These are phyloP conservation scores for Echinochloa phyllopogon DNA, from an alignment of 176 grass and related monocot species.

Conservation along the genomic window DNA sequence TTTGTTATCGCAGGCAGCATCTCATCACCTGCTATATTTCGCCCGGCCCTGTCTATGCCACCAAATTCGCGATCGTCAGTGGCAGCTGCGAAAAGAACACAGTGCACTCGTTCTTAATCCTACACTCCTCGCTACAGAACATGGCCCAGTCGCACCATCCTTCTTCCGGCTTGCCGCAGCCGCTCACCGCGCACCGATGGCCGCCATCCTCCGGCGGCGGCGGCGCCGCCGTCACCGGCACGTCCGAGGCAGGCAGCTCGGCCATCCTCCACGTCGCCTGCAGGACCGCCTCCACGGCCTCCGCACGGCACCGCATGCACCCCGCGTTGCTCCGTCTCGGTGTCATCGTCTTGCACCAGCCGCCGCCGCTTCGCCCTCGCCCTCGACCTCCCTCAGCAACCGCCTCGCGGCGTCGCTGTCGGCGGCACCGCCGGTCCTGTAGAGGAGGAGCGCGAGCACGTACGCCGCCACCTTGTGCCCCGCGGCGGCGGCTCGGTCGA, in stretches of 20 bases:
- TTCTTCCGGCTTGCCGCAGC: background rate
- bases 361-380: background rate
- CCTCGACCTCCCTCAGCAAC: slow-evolving; percentile 19
- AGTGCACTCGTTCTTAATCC: slow-evolving; percentile 11
- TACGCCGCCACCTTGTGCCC: slow-evolving; percentile 30
- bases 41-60: background rate
- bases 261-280: slow-evolving; percentile 18
- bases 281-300: background rate
- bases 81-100: background rate
- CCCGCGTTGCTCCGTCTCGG: background rate
- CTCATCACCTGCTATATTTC: too few species aligned
- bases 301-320: background rate
- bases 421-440: background rate
- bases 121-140: background rate
- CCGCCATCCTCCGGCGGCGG: background rate
- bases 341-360: fast-evolving
- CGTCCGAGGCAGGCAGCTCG: fast-evolving
- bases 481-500: background rate
- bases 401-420: background rate
- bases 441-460: slow-evolving; percentile 35
- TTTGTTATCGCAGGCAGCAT: too few species aligned
- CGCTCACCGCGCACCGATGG: background rate
- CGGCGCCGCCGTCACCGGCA: too few species aligned
- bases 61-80: background rate
- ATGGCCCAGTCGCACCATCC: background rate